phyloP scores from a whole-genome alignment of 768 basidiomycete species.

The Leucogyrophana mollusca region DNA sequence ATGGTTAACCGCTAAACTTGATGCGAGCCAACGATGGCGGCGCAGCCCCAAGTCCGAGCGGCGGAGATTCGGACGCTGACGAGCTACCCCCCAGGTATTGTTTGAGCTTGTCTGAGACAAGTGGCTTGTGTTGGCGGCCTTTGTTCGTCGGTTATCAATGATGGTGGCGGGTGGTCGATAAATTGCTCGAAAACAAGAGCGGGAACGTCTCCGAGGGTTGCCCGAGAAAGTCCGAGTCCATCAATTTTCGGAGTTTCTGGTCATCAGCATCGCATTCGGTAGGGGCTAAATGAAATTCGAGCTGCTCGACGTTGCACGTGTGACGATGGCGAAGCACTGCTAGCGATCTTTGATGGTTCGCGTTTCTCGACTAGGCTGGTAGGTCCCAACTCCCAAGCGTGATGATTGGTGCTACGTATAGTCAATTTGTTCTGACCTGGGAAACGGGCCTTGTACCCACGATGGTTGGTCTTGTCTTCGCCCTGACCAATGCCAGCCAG shows the following conservation, averaged over 20 bases:
- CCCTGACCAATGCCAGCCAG: no score
- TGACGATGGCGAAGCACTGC: constrained; percentile 16
- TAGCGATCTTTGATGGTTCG: constrained; percentile 1
- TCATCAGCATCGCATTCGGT: background rate
- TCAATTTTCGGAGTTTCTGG: background rate
- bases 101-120: no score
- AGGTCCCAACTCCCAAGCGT: background rate
- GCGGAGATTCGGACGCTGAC: no score
- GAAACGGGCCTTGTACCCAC: no score
- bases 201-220: background rate
- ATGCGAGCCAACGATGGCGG: no score
- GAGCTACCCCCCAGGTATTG: no score
- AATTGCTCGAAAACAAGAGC: background rate
- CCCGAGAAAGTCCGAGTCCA: background rate
- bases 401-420: no score
- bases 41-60: no score
- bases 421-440: no score
- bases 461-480: no score
- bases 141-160: background rate
- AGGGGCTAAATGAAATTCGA: background rate
- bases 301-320: constrained; percentile 28
- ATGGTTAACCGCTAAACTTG: no score
- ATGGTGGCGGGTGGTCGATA: background rate
- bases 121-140: no score
- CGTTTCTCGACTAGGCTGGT: background rate